These are phyloP conservation scores for Puccinia novopanici DNA, from an alignment of 1,284 basidiomycete species.

Conservation along the genomic window DNA sequence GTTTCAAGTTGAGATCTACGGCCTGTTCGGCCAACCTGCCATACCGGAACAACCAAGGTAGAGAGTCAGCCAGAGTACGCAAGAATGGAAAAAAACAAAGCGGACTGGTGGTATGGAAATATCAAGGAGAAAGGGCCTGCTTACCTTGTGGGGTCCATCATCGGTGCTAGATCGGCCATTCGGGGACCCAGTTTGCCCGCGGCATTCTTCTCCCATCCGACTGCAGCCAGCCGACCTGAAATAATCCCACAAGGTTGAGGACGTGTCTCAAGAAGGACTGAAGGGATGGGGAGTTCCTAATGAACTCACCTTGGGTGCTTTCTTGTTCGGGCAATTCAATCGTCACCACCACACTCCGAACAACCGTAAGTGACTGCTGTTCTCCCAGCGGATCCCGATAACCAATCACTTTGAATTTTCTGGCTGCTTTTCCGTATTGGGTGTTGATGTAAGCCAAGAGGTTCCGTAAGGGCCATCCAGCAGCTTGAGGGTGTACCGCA, in stretches of 20 bases:
- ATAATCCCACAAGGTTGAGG: neutral
- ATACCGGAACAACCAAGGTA: neutral
- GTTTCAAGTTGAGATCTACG: slow-evolving; percentile 91
- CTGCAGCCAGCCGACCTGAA: slow-evolving; percentile 66
- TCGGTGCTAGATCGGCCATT: slow-evolving; percentile 85
- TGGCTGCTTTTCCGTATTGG: slow-evolving; percentile 62
- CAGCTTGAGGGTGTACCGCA: slow-evolving; percentile 72
- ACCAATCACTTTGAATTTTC: slow-evolving; percentile 66
- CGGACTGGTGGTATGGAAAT: too few species aligned
- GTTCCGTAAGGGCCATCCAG: slow-evolving; percentile 94
- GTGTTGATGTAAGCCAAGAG: slow-evolving; percentile 76
- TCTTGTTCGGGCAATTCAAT: slow-evolving; percentile 53
- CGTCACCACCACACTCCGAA: slow-evolving; percentile 51
- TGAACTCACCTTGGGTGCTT: slow-evolving; percentile 38
- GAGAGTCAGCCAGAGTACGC: neutral
- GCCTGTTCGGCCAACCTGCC: slow-evolving; percentile 86
- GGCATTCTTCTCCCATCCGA: slow-evolving; percentile 93
- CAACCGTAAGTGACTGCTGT: slow-evolving; percentile 56
- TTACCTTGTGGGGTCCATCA: slow-evolving; percentile 86
- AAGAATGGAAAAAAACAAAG: neutral
- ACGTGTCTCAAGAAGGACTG: slow-evolving; percentile 9
- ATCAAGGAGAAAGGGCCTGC: neutral
- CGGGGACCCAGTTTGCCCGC: slow-evolving; percentile 81
- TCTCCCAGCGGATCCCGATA: slow-evolving; percentile 75
- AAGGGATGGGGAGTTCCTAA: neutral